Evolutionary conservation across 2,329 filamentous ascomycete species (phyloP).

Genomic region (Tolypocladium guangdongense): DNA sequence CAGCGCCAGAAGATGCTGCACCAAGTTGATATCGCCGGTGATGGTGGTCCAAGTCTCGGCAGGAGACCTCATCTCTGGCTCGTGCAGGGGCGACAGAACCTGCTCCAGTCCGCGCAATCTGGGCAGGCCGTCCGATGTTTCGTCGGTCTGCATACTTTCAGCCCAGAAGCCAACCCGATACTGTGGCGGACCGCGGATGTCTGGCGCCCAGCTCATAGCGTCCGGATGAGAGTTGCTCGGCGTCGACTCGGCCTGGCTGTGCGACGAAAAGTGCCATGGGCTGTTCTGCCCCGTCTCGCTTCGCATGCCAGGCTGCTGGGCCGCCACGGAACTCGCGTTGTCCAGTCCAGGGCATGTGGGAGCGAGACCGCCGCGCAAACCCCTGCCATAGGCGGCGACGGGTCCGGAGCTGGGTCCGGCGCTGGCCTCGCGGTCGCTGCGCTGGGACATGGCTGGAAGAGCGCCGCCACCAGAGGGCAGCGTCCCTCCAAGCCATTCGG

Average conservation of each 20-base stretch:
- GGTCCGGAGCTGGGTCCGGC: slow-evolving; percentile 6
- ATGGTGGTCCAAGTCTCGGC: slow-evolving; percentile 48
- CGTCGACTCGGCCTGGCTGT: slow-evolving; percentile 34
- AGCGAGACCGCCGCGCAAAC: slow-evolving; percentile 9
- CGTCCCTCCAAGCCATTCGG: slow-evolving; percentile 37
- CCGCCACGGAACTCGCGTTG: slow-evolving; percentile 16
- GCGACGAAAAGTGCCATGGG: slow-evolving; percentile 36
- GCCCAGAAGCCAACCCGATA: slow-evolving; percentile 40
- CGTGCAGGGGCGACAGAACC: slow-evolving; percentile 33
- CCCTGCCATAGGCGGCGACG: slow-evolving; percentile 12
- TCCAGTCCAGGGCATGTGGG: slow-evolving; percentile 19
- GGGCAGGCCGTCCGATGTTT: slow-evolving; percentile 17
- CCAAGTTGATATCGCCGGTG: slow-evolving; percentile 44
- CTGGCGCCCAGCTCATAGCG: slow-evolving; percentile 33
- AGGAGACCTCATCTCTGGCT: slow-evolving; percentile 31
- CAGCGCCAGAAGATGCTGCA: slow-evolving; percentile 52
- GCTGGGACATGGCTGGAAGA: slow-evolving; percentile 15
- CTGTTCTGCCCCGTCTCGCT: slow-evolving; percentile 32
- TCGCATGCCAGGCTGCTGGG: slow-evolving; percentile 17
- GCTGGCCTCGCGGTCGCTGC: slow-evolving; percentile 7
- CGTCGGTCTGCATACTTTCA: slow-evolving; percentile 28
- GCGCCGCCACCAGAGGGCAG: slow-evolving; percentile 19
- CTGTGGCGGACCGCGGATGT: slow-evolving; percentile 26
- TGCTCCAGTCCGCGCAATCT: slow-evolving; percentile 34
- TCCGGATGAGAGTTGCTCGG: slow-evolving; percentile 37